A percentile compares a stretch with the other conserved stretches of the same genome.
phyloP scores from a whole-genome alignment of 257 asterid genomes.

The Solanum peruvianum region DNA sequence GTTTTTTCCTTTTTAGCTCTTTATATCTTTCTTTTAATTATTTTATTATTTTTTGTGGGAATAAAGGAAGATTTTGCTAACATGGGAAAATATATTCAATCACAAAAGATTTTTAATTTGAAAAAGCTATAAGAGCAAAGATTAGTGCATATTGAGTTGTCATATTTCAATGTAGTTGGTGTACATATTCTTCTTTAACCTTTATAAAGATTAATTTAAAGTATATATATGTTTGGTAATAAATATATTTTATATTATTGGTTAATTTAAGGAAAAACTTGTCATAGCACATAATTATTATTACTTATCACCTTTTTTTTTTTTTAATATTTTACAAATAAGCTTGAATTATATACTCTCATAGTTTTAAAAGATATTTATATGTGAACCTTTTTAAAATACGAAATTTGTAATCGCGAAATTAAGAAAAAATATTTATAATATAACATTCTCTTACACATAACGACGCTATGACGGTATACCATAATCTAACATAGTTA shows the following conservation, averaged over 20 bases:
- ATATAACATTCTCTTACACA: not conserved
- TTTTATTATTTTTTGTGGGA: not conserved
- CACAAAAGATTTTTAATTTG: not conserved
- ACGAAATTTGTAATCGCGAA: not conserved
- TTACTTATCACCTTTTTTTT: not conserved
- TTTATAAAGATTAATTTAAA: not conserved
- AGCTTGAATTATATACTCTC: not conserved
- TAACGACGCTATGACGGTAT: no score
- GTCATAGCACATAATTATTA: not conserved
- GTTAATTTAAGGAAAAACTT: not conserved
- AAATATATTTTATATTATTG: not conserved
- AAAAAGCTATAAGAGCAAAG: not conserved
- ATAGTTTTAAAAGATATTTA: not conserved
- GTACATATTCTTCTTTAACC: not conserved
- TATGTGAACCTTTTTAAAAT: not conserved
- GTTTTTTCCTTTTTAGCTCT: not conserved
- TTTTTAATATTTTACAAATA: not conserved
- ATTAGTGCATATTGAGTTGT: not conserved
- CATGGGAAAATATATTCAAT: not conserved
- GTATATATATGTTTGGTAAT: not conserved
- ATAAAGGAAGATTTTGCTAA: not conserved
- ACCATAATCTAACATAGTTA: not conserved
- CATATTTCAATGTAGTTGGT: not conserved
- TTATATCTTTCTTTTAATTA: not conserved
- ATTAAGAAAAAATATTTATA: not conserved